Evolutionary conservation across 176 grass and related monocot species (phyloP), one percentile per base, ranked within the genome.

Genomic region (Raddia guianensis): DNA sequence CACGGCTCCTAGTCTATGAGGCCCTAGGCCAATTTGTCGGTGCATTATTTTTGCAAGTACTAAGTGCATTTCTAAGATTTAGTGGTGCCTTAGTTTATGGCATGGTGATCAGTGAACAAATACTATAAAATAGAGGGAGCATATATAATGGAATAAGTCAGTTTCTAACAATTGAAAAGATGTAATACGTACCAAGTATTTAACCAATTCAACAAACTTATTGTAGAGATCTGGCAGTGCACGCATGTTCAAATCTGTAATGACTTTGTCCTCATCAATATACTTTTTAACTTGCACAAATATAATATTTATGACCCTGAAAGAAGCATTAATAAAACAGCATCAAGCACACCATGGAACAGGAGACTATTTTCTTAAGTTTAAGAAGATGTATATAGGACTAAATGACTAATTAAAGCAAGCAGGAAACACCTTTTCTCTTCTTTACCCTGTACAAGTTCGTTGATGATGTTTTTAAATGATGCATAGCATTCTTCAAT

Each of bases 401-500:
- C 48, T 64, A 19, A 77, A 77, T 37, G 59, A 79, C 48, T 64
- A 19, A 77, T 62, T 56, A n/a, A 67, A 27, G 19, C 20, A 53
- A 75, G 49, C 51, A 59, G 19, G 54, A 87, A 68, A 27, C 37
- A 98, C 95, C 65, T 85, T 85, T 92, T 87, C 83, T 98, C 95
- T 42, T 6, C 42, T 49, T n/a, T 70, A 63, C 95, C 88, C 49
- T 91, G 77, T 79, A 94, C 90, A 84, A 98, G 85, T 58, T 83
- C 71, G 5, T 79, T 91, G 66, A 98, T 92, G 70, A 98, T 92
- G 45, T 80, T 94, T 52, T 76, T 89, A 81, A 88, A 94, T 85
- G 95, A 92, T 78, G 77, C 72, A 81, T 98, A 98, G 21, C 95
- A 94, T 81, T 98, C 95, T 80, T 83, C 65, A 77, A 98, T 91